These are phyloP conservation scores for Marasmius tenuissimus DNA, from an alignment of 1,284 basidiomycete genomes.

Conservation along the genomic window DNA sequence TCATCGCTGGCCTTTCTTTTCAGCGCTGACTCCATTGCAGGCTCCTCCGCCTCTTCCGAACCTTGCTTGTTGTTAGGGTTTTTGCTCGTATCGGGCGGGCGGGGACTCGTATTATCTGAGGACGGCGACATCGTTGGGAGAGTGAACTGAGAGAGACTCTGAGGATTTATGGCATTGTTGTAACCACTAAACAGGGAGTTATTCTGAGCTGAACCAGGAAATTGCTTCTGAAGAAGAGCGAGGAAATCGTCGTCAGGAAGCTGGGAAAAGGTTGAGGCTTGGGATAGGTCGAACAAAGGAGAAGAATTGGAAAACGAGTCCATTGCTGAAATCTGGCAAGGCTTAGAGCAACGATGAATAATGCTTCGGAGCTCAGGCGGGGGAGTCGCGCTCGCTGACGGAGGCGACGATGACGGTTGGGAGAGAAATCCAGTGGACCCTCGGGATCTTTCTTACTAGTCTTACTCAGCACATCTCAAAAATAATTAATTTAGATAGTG, in stretches of 20 bases:
- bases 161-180: constrained; percentile 53
- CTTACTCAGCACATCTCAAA: not conserved
- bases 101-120: constrained; percentile 74
- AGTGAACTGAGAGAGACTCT: constrained; percentile 47
- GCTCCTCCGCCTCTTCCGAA: constrained; percentile 30
- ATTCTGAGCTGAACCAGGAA: constrained; percentile 35
- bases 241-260: constrained; percentile 77
- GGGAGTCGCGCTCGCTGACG: not conserved
- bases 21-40: constrained; percentile 44
- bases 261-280: constrained; percentile 60
- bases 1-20: constrained; percentile 76
- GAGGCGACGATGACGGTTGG: not conserved
- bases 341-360: constrained; percentile 4
- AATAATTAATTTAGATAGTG: not conserved
- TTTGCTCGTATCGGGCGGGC: constrained; percentile 38
- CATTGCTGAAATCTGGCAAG: constrained; percentile 28
- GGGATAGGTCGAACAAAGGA: constrained; percentile 69
- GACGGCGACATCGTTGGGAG: constrained; percentile 46
- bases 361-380: not conserved
- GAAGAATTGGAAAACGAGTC: constrained; percentile 38
- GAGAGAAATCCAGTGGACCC: not conserved
- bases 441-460: not conserved
- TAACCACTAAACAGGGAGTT: constrained; percentile 17
- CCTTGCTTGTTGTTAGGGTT: constrained; percentile 6
- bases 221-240: constrained; percentile 74